Evolutionary conservation across 1,139 yeast genomes (phyloP), one percentile per base, ranked within the genome.

Genomic region (Suhomyces bokatorum): DNA sequence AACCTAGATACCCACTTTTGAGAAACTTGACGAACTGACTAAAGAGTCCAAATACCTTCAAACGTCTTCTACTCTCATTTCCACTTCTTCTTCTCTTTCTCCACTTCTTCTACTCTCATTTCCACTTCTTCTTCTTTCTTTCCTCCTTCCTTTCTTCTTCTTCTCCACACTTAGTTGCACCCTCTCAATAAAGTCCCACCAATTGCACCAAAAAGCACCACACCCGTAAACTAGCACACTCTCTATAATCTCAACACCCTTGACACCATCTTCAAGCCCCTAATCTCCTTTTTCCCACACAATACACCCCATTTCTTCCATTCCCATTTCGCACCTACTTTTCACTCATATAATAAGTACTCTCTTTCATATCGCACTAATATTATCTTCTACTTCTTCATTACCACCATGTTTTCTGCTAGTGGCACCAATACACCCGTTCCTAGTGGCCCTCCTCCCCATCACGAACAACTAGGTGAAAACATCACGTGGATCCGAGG

Each of bases 401-500:
- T 9, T 8, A 33, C 15, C 12, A 7, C 33, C 13, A 49, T 49
- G 52, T 49, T 47, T 28, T 48, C 49, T 11, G 44, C 44, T 37
- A 50, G 52, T 39, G 52, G 52, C 7, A 50, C 51, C 38, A 45
- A 42, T 26, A 53, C 57, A 6, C 55, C 55, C 2, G 43, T 46
- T 13, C 53, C 53, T 5, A 32, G 29, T 17, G 39, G 43, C 14
- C 37, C 45, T 16, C 38, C 48, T 8, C 47, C 50, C 10, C 43
- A 35, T 42, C 61, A 61, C 40, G 67, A 61, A 35, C 61, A 56
- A 32, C 44, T 61, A 29, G 62, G 58, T 7, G 70, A 62, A 26
- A 56, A 68, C 20, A 59, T 62, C 40, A 69, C 74, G 12, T 74
- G 79, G 79, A 59, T 68, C 35, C 67, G 69, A 38, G 75, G 68